Conservation (phyloP, 768 basidiomycete genomes). For the Steccherinum ochraceum region DNA sequence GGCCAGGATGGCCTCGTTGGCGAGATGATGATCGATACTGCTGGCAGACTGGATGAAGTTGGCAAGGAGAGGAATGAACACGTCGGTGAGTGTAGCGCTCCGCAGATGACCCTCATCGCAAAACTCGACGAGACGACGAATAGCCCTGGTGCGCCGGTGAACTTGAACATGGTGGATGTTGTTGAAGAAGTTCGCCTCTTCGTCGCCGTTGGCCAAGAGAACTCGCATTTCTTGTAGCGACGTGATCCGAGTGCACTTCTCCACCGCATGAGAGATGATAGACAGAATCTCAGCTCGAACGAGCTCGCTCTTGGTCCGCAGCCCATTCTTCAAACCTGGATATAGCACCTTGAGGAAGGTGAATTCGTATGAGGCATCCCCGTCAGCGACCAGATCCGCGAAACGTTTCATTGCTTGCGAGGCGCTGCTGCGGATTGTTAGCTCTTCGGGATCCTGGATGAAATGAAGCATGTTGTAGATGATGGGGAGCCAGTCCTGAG, state of each 20-base stretch:
- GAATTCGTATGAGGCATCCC: slow-evolving; percentile 38
- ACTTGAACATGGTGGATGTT: slow-evolving; percentile 92
- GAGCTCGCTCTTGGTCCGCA: slow-evolving; percentile 76
- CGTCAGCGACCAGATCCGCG: slow-evolving; percentile 50
- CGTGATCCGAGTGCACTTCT: slow-evolving; percentile 50
- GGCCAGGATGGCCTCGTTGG: slow-evolving; percentile 81
- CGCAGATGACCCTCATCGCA: slow-evolving; percentile 60
- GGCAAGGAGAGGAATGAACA: slow-evolving; percentile 83
- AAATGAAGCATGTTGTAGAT: slow-evolving; percentile 79
- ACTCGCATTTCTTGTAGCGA: slow-evolving; percentile 74
- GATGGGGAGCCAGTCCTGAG: slow-evolving; percentile 67
- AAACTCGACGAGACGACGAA: slow-evolving; percentile 77
- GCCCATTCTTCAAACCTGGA: slow-evolving; percentile 72
- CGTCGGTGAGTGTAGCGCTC: slow-evolving; percentile 65
- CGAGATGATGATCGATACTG: slow-evolving; percentile 75
- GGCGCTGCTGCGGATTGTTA: slow-evolving; percentile 80
- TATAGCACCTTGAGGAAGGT: slow-evolving; percentile 62
- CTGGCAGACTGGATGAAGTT: slow-evolving; percentile 66
- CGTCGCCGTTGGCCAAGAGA: slow-evolving; percentile 80
- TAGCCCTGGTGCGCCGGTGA: slow-evolving; percentile 81
- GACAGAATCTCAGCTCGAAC: slow-evolving; percentile 81
- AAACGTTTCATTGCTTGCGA: slow-evolving; percentile 73
- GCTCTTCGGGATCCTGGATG: slow-evolving; percentile 84
- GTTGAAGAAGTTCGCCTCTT: slow-evolving; percentile 95
- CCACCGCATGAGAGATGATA: slow-evolving; percentile 72